These are phyloP conservation scores for Phaeosphaeria sp. DNA, from an alignment of 2,329 filamentous ascomycete genomes.

Conservation along the genomic window DNA sequence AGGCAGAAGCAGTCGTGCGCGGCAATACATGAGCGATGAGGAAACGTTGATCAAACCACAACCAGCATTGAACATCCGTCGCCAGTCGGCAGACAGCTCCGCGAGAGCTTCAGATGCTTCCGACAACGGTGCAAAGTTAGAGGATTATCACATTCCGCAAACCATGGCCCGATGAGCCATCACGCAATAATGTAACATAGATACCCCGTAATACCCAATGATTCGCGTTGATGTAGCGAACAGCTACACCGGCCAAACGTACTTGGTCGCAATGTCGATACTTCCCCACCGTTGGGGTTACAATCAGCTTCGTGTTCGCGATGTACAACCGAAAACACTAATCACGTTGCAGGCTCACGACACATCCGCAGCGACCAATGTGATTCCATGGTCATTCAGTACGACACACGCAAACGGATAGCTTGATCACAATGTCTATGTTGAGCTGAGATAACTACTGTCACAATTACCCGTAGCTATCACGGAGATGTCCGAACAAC, in stretches of 20 bases:
- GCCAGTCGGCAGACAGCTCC: neutral
- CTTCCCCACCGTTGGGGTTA: neutral
- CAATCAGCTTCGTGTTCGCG: neutral
- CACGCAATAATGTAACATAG: neutral
- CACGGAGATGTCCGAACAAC: neutral
- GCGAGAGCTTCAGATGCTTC: neutral
- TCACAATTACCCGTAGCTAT: neutral
- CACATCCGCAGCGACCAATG: neutral
- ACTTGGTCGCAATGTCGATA: neutral
- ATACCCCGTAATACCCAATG: neutral
- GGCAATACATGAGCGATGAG: neutral
- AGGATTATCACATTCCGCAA: neutral
- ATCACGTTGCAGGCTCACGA: neutral
- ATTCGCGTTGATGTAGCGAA: neutral
- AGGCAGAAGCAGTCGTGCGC: neutral
- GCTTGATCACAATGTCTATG: neutral
- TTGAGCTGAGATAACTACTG: neutral
- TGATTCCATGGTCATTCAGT: neutral
- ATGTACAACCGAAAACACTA: neutral
- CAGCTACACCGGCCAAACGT: neutral
- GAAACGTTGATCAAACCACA: conserved; percentile 2
- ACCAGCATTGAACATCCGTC: neutral
- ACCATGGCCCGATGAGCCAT: neutral
- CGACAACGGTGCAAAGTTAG: neutral
- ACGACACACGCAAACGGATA: neutral